phyloP scores from a whole-genome alignment of 2,329 filamentous ascomycete genomes.

The Epicoccum nigrum region DNA sequence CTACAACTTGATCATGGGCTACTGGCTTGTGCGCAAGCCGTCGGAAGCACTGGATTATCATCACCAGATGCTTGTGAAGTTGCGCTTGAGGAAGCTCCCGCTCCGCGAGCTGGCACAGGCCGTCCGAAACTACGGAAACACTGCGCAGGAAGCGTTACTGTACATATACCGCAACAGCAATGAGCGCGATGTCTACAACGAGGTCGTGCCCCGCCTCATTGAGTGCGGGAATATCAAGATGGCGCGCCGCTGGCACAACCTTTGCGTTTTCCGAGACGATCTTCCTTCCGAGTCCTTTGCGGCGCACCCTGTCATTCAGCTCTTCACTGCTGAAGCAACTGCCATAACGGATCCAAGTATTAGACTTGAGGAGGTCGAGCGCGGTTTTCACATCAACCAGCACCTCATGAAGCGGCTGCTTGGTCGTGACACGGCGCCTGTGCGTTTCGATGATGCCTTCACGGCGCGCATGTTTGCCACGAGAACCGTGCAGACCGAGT shows the following conservation, averaged over 20 bases:
- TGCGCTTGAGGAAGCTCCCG: constrained; percentile 34
- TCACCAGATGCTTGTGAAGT: constrained; percentile 30
- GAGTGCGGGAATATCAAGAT: constrained; percentile 28
- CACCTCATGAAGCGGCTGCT: constrained; percentile 43
- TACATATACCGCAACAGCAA: constrained; percentile 48
- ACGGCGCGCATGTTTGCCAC: constrained; percentile 84
- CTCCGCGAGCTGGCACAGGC: constrained; percentile 27
- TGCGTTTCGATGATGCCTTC: constrained; percentile 64
- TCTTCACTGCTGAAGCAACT: constrained; percentile 37
- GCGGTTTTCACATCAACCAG: constrained; percentile 29
- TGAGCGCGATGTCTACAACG: constrained; percentile 51
- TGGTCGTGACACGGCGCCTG: constrained; percentile 53
- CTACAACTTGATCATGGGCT: constrained; percentile 54
- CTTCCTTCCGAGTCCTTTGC: constrained; percentile 44
- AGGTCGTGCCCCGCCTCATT: constrained; percentile 45
- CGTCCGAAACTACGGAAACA: constrained; percentile 24
- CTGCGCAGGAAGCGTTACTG: constrained; percentile 29
- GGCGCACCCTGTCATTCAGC: constrained; percentile 35
- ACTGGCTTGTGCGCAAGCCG: constrained; percentile 39
- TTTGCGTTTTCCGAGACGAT: constrained; percentile 47
- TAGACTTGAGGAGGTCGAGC: constrained; percentile 13
- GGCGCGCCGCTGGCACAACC: constrained; percentile 50
- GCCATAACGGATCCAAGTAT: constrained; percentile 12
- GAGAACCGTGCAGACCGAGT: constrained; percentile 73
- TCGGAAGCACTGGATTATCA: constrained; percentile 34